Evolutionary conservation across 1,139 yeast species (phyloP), one percentile per base, ranked within the genome.

Genomic region (Yamadazyma sp.): DNA sequence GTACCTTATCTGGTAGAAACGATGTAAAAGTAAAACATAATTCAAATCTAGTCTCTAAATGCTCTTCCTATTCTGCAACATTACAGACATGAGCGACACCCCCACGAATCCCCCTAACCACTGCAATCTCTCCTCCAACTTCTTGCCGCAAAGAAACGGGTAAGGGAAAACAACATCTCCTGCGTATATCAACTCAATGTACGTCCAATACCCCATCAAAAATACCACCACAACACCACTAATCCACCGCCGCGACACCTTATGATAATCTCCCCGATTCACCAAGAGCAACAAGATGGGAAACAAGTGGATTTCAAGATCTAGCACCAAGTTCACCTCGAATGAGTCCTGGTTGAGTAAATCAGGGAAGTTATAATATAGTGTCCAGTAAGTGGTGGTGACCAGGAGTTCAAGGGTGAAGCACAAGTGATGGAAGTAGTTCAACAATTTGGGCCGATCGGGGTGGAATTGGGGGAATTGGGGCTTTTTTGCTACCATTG

Each of bases 351-450:
- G 30, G 36, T 58, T 58, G 36, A 59, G 47, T 33, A 41, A 31
- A 2, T 34, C 33, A 3, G 62, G 63, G 33, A 48, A 56, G 20
- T 46, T 33, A 9, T 49, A 35, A 6, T 40, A 38, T 32, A 56
- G 39, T 2, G 51, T 29, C 62, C 62, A 59, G 41, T 59, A 59
- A 0, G 55, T 42, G 6, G 46, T 40, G 3, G 59, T 56, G 17
- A 59, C 61, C 11, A 46, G 40, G 31, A 53, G 51, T 39, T 59
- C 62, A n/a, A 49, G 35, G 33, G 53, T 46, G 22, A 46, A 39
- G 18, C 48, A 47, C 1, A 51, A 38, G 32, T 52, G 51, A 17
- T 23, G 33, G 14, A 39, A 35, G 14, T 36, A 39, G 3, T 14
- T 16, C 14, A 41, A 23, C 14, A 16, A 8, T 11, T 28, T 10